A percentile compares a stretch with the other conserved stretches of the same genome.
phyloP scores from a whole-genome alignment of 2,329 filamentous ascomycete species.

The Huntiella decipiens region DNA sequence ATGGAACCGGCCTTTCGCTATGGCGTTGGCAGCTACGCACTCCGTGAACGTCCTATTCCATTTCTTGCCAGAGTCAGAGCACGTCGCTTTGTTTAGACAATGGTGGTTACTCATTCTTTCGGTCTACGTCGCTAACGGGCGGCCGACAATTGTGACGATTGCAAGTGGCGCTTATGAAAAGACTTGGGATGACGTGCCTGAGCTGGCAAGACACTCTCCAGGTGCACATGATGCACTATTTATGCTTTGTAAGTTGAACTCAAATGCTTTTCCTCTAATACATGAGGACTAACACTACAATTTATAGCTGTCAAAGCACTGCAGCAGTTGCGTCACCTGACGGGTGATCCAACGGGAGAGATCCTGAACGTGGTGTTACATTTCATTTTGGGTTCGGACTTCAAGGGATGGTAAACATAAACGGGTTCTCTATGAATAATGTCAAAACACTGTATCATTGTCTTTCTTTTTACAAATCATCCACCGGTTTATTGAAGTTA shows the following conservation, averaged over 20 bases:
- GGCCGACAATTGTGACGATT: conserved; percentile 53
- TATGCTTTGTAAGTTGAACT: conserved; percentile 46
- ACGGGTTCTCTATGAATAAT: too few relatives aligned
- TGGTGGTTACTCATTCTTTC: conserved; percentile 78
- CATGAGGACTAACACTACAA: too few relatives aligned
- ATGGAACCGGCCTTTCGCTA: conserved; percentile 71
- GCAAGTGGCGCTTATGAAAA: conserved; percentile 44
- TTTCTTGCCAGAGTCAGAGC: conserved; percentile 51
- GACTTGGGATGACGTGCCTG: conserved; percentile 59
- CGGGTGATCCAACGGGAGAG: too few relatives aligned
- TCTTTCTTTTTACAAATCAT: too few relatives aligned
- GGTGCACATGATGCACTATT: conserved; percentile 62
- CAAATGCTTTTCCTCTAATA: too few relatives aligned
- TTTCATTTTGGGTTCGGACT: too few relatives aligned
- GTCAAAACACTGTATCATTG: too few relatives aligned
- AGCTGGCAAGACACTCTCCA: conserved; percentile 48
- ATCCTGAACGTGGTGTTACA: too few relatives aligned
- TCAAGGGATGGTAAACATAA: too few relatives aligned
- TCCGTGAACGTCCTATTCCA: conserved; percentile 75
- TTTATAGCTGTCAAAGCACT: too few relatives aligned
- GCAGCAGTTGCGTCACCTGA: too few relatives aligned
- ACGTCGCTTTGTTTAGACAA: conserved; percentile 55
- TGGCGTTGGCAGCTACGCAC: conserved; percentile 70
- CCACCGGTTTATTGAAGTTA: background rate
- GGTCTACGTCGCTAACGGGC: conserved; percentile 56